Evolutionary conservation across 2,329 filamentous ascomycete genomes (phyloP).

Genomic region (Fusarium lateritium): DNA sequence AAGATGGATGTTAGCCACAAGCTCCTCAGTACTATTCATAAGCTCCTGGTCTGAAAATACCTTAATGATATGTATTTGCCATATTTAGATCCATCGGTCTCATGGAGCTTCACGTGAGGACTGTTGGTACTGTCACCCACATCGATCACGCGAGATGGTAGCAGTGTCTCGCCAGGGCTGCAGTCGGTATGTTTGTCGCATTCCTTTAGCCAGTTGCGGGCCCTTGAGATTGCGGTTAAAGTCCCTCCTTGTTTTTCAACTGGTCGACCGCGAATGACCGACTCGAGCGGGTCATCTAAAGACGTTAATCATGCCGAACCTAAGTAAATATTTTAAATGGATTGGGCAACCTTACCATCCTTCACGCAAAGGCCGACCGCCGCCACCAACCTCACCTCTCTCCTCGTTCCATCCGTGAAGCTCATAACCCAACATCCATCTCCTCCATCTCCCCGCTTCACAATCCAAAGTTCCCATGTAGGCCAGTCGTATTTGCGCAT

Average conservation of each 20-base stretch:
- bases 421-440: conserved; percentile 21
- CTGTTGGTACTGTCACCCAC: not conserved
- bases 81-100: not conserved
- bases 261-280: not conserved
- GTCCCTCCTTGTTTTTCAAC: not conserved
- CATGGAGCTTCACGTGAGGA: not conserved
- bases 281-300: not conserved
- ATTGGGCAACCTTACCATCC: not conserved
- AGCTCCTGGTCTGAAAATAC: not conserved
- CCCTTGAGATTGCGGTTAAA: not conserved
- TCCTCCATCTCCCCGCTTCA: not conserved
- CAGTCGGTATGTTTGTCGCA: not conserved
- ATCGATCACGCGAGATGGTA: conserved; percentile 11
- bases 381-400: not conserved
- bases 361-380: conserved; percentile 15
- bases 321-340: rapidly evolving
- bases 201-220: not conserved
- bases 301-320: not conserved
- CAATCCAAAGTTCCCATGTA: conserved; percentile 16
- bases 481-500: not conserved
- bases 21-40: not conserved
- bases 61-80: conserved; percentile 13
- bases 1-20: not conserved
- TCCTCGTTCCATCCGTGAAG: not conserved
- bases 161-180: not conserved